Base-by-base conservation (phyloP, 2,329 filamentous ascomycete species). In the Epichloe hybrida region DNA sequence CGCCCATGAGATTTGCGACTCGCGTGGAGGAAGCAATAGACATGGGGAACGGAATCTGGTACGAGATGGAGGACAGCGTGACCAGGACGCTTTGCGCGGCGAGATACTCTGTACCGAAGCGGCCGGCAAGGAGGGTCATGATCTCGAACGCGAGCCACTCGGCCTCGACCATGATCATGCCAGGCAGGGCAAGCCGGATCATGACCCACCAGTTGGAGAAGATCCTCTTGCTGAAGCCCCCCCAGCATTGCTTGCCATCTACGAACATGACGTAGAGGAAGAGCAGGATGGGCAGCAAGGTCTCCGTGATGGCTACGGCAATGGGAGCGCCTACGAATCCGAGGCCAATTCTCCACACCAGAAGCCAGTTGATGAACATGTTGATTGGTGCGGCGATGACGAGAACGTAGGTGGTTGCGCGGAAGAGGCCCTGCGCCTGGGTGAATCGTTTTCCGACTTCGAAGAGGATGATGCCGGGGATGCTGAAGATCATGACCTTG, bases 71-170 rank as follows among this genome's bases (percentile, higher is more conserved):
- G 0, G 84, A 81, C 44, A 95, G 73, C 0, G 86, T 93, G 21
- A 84, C 79, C 2, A 97, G 72, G 13, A 96, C 83, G 36, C 86
- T 90, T 66, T 98, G 90, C 0, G 93, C 90, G 0, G 91, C 91
- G 1, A 97, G 77, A 54, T 84, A 81, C 17, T 83, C 83, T 2
- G 86, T 81, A 13, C 86, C 86, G 52, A 96, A 83, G 58, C 86
- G 87, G 48, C 84, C 87, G 0, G 87, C 80, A 8, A 83, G 81
- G n/a, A 96, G 74, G 0, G 89, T 95, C 55, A 95, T 73, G 46
- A 95, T 81, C 65, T 97, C 91, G 64, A 97, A 97, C 6, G 90
- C 89, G 11, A 96, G 76, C 69, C 87, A 95, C 65, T 97, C 91
- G 5, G 91, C 89, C 64, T 94, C 83, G 2, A 97, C 85, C 90